These are phyloP conservation scores for Cordyceps pruinosa DNA, from an alignment of 2,329 filamentous ascomycete genomes.

Conservation along the genomic window DNA sequence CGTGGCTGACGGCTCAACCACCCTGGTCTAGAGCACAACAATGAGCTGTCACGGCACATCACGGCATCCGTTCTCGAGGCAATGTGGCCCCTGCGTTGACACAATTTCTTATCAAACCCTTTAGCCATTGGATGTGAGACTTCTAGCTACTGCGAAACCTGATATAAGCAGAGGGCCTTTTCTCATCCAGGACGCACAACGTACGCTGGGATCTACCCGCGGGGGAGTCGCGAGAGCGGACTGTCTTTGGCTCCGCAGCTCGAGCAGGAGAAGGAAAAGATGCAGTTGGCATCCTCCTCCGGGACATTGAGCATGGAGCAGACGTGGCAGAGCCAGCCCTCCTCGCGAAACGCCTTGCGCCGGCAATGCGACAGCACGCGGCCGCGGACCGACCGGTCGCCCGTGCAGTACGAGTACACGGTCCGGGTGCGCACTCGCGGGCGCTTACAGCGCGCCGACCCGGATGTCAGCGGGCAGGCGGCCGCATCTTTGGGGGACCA, in stretches of 20 bases:
- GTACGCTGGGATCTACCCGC: background rate
- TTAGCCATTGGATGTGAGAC: background rate
- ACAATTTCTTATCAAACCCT: background rate
- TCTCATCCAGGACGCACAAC: background rate
- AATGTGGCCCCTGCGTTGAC: background rate
- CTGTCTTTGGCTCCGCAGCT: conserved; percentile 1
- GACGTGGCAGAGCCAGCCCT: background rate
- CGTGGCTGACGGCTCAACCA: too few relatives aligned
- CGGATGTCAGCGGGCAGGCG: background rate
- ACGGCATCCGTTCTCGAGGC: background rate
- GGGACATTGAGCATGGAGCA: background rate
- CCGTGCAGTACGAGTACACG: background rate
- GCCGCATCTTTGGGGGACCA: background rate
- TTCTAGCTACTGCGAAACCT: background rate
- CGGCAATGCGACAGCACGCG: background rate
- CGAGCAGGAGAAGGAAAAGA: background rate
- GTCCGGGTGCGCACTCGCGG: background rate
- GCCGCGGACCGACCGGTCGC: background rate
- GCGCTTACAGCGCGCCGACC: background rate
- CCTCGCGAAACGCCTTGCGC: background rate
- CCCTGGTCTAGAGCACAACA: background rate
- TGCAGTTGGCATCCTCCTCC: background rate
- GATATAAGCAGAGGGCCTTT: background rate
- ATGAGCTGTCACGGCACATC: background rate
- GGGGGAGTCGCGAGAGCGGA: background rate